Evolutionary conservation across 2,329 filamentous ascomycete genomes (phyloP), one percentile per base, ranked within the genome.

Genomic region (Aspergillus melleus): DNA sequence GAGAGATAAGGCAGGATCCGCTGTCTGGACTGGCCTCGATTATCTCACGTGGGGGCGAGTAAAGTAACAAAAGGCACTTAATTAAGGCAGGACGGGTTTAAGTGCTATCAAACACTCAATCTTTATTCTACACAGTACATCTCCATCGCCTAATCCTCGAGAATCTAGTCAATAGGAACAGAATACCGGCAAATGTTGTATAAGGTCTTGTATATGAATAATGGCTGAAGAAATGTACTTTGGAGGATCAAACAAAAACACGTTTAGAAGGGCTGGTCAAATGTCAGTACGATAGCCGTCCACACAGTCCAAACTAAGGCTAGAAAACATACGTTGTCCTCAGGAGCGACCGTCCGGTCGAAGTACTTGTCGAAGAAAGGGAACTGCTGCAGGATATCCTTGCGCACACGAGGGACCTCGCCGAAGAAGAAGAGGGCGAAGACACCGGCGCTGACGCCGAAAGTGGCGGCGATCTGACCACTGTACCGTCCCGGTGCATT

Each of bases 351-450:
- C 73, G 84, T 81, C 63, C 80, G 77, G 69, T 83, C 76, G 72
- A 82, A 88, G 76, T 84, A 86, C 57, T 75, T 72, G 63, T 83
- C 83, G 54, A 88, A 76, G 65, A 87, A 73, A 6, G 86, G 86
- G 26, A 88, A 69, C 76, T 86, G 83, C 75, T 82, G 79, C 72
- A 87, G 79, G 66, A 88, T 85, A 71, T 88, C 86, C 68, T 83
- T 80, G 71, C 84, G 80, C 50, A 89, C 84, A 70, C 81, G 82
- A 61, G 86, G 86, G 26, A 88, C 80, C 68, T 87, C 86, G 68
- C 84, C 83, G 77, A 88, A 84, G 81, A 88, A 86, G 79, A 85
- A 88, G 67, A 88, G 72, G 42, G 83, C 84, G 74, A 85, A 84
- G 71, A 85, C 77, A 64, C 83, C 86, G 47, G 83, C 80, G 51